These are phyloP conservation scores for Boletus rubescentipes DNA, from an alignment of 768 basidiomycete genomes.

Conservation along the genomic window DNA sequence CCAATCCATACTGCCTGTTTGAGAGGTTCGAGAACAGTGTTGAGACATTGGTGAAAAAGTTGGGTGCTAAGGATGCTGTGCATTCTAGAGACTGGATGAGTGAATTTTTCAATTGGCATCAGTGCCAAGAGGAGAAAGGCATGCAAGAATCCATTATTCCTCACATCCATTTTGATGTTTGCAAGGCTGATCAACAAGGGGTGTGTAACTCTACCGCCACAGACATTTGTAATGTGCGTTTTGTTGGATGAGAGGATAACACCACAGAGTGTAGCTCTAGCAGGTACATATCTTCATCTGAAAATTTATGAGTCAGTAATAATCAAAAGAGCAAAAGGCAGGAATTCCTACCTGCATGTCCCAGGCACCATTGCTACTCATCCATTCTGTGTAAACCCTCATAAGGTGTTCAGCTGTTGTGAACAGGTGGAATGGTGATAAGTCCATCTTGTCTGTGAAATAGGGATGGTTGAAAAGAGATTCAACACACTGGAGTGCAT, in stretches of 20 bases:
- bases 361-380: constrained; percentile 21
- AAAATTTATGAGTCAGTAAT: background rate
- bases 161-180: background rate
- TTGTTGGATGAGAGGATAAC: background rate
- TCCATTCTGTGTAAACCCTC: constrained; percentile 23
- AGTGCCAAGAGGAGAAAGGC: background rate
- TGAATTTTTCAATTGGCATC: background rate
- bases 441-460: background rate
- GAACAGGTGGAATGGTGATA: background rate
- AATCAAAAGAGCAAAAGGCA: too few species aligned
- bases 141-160: background rate
- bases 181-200: background rate
- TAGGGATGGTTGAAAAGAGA: background rate
- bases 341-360: constrained; percentile 21
- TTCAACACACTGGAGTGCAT: background rate
- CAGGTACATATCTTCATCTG: background rate
- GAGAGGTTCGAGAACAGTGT: background rate
- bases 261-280: background rate
- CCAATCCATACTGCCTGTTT: background rate
- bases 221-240: background rate
- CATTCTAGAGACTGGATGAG: background rate
- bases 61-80: background rate
- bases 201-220: background rate
- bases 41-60: background rate
- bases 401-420: background rate